These are phyloP conservation scores for Emergomyces pasteurianus DNA, from an alignment of 2,329 filamentous ascomycete species.

Conservation along the genomic window DNA sequence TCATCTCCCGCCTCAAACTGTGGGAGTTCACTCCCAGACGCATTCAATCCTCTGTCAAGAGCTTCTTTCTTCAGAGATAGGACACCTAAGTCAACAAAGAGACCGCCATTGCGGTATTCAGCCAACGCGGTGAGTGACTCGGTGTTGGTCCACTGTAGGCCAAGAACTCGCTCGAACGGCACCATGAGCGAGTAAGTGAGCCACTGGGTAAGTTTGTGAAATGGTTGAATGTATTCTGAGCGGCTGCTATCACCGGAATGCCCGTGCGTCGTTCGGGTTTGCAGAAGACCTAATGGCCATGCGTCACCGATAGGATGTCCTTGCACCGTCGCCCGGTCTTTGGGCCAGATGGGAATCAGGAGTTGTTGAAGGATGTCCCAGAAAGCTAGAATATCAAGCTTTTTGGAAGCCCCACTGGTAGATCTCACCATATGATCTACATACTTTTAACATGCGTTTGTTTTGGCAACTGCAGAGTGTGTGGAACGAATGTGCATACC, in stretches of 20 bases:
- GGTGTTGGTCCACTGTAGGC: slow-evolving; percentile 40
- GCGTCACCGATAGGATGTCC: slow-evolving; percentile 39
- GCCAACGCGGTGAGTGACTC: slow-evolving; percentile 54
- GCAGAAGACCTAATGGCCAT: slow-evolving; percentile 32
- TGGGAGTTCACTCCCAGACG: slow-evolving; percentile 29
- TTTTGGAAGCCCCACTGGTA: slow-evolving; percentile 14
- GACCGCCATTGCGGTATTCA: slow-evolving; percentile 60
- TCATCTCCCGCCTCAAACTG: slow-evolving; percentile 49
- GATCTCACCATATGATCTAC: slow-evolving; percentile 31
- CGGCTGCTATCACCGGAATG: slow-evolving; percentile 1
- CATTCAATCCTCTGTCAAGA: slow-evolving; percentile 31
- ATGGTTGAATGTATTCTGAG: slow-evolving; percentile 35
- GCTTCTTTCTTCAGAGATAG: slow-evolving; percentile 40
- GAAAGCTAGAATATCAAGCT: slow-evolving; percentile 29
- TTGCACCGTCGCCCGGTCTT: slow-evolving; percentile 30
- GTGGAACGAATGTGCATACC: slow-evolving; percentile 20
- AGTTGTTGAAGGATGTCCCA: slow-evolving; percentile 35
- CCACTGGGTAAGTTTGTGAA: slow-evolving; percentile 60
- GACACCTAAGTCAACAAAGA: slow-evolving; percentile 51
- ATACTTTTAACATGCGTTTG: not conserved
- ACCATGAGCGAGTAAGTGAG: slow-evolving; percentile 62
- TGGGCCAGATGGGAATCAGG: slow-evolving; percentile 40
- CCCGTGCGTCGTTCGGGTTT: slow-evolving; percentile 10
- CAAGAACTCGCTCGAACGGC: slow-evolving; percentile 44
- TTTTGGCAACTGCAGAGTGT: not conserved